A percentile compares a stretch with the other conserved stretches of the same genome.
Evolutionary conservation across 352 stramenopile species (phyloP).

Genomic region (Globisporangium cederbergense): DNA sequence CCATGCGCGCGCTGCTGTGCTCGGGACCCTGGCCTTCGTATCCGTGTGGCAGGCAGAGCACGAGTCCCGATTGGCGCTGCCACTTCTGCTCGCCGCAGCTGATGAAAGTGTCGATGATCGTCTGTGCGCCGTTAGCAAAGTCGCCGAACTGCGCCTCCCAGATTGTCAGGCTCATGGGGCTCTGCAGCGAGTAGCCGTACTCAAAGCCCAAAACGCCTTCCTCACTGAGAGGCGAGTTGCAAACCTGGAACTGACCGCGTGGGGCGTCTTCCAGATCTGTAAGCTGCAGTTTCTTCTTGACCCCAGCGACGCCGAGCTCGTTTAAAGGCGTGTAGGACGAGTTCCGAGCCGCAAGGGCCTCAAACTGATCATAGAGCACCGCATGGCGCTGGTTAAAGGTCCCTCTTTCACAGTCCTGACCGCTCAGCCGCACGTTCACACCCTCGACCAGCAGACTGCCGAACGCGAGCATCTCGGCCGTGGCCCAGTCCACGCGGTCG

Average conservation of each 20-base stretch:
- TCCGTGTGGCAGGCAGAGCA: slow-evolving; percentile 77
- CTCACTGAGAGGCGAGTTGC: slow-evolving; percentile 82
- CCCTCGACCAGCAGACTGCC: slow-evolving; percentile 83
- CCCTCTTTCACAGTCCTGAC: slow-evolving; percentile 87
- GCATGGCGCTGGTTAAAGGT: slow-evolving; percentile 90
- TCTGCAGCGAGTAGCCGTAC: slow-evolving; percentile 85
- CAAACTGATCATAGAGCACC: slow-evolving; percentile 86
- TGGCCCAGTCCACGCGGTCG: slow-evolving; percentile 85
- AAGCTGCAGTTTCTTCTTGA: slow-evolving; percentile 41
- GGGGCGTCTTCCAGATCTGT: slow-evolving; percentile 36
- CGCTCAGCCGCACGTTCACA: slow-evolving; percentile 77
- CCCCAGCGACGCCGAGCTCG: slow-evolving; percentile 41
- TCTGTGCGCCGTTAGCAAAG: slow-evolving; percentile 87
- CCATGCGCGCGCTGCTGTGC: slow-evolving; percentile 80
- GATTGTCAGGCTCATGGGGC: slow-evolving; percentile 67
- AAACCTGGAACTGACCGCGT: slow-evolving; percentile 62
- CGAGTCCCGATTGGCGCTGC: slow-evolving; percentile 87
- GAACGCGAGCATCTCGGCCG: slow-evolving; percentile 85
- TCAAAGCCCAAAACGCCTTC: slow-evolving; percentile 85
- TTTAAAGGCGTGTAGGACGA: slow-evolving; percentile 96
- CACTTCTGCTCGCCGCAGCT: slow-evolving; percentile 84
- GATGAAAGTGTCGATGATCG: slow-evolving; percentile 87
- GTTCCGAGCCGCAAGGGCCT: slow-evolving; percentile 70
- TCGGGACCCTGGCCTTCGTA: slow-evolving; percentile 87
- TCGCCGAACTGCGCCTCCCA: slow-evolving; percentile 93